A percentile compares a stretch with the other conserved stretches of the same genome.
Conservation (phyloP, 2,329 filamentous ascomycete species). For the Tolypocladium capitatum region DNA sequence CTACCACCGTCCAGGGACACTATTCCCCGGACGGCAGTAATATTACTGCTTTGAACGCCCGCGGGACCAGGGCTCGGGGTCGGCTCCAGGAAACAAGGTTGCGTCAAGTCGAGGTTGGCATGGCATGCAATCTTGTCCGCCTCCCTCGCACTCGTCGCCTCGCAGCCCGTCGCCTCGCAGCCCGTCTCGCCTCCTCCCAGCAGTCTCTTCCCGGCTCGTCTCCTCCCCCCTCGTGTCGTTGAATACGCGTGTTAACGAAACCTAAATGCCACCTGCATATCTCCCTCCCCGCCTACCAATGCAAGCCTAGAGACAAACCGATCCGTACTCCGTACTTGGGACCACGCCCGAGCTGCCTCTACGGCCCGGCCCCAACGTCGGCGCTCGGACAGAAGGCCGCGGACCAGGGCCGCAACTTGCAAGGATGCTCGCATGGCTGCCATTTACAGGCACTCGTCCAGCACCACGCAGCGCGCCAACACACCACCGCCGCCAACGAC, state of each 20-base stretch:
- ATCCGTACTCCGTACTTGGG: too few species aligned
- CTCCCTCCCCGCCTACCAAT: neutral
- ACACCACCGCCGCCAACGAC: neutral
- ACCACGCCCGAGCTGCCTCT: too few species aligned
- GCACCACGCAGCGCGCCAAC: neutral
- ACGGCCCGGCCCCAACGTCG: neutral
- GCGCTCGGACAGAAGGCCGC: neutral
- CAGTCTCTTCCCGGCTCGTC: too few species aligned
- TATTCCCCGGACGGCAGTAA: too few species aligned
- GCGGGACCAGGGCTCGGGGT: too few species aligned
- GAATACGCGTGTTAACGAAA: neutral
- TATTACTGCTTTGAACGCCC: too few species aligned
- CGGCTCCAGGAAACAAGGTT: too few species aligned
- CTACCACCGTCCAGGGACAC: too few species aligned
- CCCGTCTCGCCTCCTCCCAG: too few species aligned
- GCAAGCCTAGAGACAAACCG: neutral
- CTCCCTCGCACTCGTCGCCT: too few species aligned
- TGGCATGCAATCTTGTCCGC: neutral
- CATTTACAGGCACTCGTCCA: too few species aligned
- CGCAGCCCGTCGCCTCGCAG: too few species aligned
- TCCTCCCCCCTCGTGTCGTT: neutral
- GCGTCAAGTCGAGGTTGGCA: neutral
- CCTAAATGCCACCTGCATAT: neutral
- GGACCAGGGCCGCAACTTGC: neutral
- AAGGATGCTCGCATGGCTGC: neutral